Conservation (phyloP, 352 stramenopile species). For the Globisporangium splendens region DNA sequence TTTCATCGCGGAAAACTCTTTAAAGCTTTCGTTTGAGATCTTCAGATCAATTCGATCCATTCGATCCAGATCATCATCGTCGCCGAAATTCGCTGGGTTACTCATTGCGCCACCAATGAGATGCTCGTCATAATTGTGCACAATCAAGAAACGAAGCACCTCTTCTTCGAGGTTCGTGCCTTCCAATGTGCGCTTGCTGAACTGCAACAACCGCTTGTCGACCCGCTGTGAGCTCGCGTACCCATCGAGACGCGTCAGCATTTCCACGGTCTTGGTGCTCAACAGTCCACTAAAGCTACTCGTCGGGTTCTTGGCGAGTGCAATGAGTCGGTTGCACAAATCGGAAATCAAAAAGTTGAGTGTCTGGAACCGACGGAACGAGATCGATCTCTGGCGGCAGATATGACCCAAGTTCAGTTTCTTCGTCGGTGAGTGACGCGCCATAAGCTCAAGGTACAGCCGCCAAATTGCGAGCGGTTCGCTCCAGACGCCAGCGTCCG, state of each 20-base stretch:
- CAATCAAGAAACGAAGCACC: slow-evolving; percentile 61
- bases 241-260: slow-evolving; percentile 49
- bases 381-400: slow-evolving; percentile 58
- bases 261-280: slow-evolving; percentile 35
- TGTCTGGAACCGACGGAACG: slow-evolving; percentile 63
- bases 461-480: slow-evolving; percentile 73
- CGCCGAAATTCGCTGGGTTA: slow-evolving; percentile 27
- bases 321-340: slow-evolving; percentile 59
- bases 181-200: slow-evolving; percentile 33
- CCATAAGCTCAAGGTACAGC: slow-evolving; percentile 61
- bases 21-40: slow-evolving; percentile 38
- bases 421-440: slow-evolving; percentile 32
- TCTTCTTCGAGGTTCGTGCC: slow-evolving; percentile 29
- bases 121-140: slow-evolving; percentile 79
- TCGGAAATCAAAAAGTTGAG: slow-evolving; percentile 80
- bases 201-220: slow-evolving; percentile 42
- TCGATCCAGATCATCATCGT: slow-evolving; percentile 47
- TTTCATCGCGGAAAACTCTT: slow-evolving; percentile 33
- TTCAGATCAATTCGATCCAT: slow-evolving; percentile 57
- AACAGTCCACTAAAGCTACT: slow-evolving; percentile 37
- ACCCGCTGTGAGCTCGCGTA: slow-evolving; percentile 65
- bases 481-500: slow-evolving; percentile 67
- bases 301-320: slow-evolving; percentile 34
- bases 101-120: slow-evolving; percentile 43
- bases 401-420: slow-evolving; percentile 38